Conservation (phyloP, 306 rosid species). For the Fragaria nilgerrensis region DNA sequence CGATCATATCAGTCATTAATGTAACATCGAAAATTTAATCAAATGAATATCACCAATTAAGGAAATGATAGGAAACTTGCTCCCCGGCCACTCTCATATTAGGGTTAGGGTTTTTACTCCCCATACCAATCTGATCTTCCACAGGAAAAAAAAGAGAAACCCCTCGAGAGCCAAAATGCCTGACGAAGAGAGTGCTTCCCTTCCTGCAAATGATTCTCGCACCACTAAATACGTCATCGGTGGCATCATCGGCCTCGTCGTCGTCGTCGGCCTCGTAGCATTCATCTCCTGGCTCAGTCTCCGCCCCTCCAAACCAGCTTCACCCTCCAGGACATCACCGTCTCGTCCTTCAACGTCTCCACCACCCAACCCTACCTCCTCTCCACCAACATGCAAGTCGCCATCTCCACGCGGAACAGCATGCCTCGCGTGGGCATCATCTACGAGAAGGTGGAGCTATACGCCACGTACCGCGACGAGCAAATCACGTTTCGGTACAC, state of each 20-base stretch:
- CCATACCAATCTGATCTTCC: not conserved
- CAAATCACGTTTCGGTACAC: not conserved
- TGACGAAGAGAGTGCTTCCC: not conserved
- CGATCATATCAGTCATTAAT: not conserved
- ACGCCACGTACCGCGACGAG: not conserved
- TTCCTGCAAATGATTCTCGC: not conserved
- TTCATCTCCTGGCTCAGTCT: not conserved
- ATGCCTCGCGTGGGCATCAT: not conserved
- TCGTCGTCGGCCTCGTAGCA: not conserved
- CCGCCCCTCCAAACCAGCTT: not conserved
- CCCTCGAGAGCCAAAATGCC: not conserved
- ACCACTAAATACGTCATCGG: not conserved
- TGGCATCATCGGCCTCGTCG: not conserved
- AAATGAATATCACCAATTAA: not conserved
- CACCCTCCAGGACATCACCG: slow-evolving; percentile 5
- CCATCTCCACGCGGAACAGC: not conserved
- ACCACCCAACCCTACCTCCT: not conserved
- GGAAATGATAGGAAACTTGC: not conserved
- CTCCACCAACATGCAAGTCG: slow-evolving; percentile 4
- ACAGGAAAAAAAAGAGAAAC: too few relatives aligned
- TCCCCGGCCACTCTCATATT: not conserved
- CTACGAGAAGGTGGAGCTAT: not conserved
- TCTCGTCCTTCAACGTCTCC: not conserved
- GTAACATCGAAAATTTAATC: not conserved
- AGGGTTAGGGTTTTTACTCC: not conserved